Evolutionary conservation across 306 rosid species (phyloP).

Genomic region (Pyrus pyrifolia): DNA sequence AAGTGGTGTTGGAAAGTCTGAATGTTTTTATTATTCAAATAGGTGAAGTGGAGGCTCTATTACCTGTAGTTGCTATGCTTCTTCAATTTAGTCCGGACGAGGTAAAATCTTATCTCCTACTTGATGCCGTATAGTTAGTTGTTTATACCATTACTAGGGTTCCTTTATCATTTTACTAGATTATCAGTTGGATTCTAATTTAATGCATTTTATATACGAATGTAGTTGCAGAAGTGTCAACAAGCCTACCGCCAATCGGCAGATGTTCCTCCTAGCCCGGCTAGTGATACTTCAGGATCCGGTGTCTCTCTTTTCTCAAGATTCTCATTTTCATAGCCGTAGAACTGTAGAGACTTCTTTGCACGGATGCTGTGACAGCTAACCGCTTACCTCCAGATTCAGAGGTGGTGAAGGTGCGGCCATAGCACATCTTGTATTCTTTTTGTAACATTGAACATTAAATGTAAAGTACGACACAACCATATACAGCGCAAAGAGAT

Average conservation of each 20-base stretch:
- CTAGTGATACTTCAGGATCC: constrained; percentile 58
- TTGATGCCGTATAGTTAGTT: neutral
- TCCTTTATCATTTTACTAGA: neutral
- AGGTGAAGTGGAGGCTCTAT: constrained; percentile 96
- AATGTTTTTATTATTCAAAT: constrained; percentile 7
- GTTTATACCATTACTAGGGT: neutral
- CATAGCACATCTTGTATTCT: constrained; percentile 27
- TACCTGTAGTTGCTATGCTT: constrained; percentile 94
- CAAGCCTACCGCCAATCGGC: constrained; percentile 67
- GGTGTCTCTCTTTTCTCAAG: constrained; percentile 79
- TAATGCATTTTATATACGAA: constrained; percentile 20
- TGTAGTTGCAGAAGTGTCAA: constrained; percentile 88
- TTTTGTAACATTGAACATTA: constrained; percentile 5
- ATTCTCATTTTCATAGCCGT: constrained; percentile 60
- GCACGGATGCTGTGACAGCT: constrained; percentile 23
- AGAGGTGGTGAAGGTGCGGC: constrained; percentile 24
- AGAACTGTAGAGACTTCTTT: constrained; percentile 12
- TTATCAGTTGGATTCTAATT: neutral
- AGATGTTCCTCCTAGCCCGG: constrained; percentile 63
- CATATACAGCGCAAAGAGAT: constrained; percentile 12
- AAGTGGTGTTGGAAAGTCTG: neutral
- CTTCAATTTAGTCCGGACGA: constrained; percentile 98
- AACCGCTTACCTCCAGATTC: constrained; percentile 16
- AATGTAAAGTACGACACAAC: constrained; percentile 35
- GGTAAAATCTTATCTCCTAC: constrained; percentile 37